Evolutionary conservation across 768 basidiomycete genomes (phyloP), one percentile per base, ranked within the genome.

Genomic region (Tremella fuciformis): DNA sequence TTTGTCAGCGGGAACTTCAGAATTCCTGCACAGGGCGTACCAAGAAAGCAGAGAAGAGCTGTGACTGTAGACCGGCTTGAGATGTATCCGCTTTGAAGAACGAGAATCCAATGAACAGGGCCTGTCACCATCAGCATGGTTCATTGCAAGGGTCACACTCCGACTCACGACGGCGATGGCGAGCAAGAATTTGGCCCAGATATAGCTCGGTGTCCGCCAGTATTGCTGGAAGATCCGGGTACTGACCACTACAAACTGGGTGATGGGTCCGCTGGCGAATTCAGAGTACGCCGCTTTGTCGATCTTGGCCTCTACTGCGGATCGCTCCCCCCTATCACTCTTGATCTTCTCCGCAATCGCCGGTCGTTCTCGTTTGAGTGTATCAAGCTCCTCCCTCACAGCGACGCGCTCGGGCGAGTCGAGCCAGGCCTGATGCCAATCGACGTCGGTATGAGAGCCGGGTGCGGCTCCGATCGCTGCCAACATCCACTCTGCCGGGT

Each of bases 241-340:
- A 3, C 87, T 87, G 34, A 93, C 78, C 25, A 86, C 86, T 59
- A 89, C 80, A 53, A 76, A 66, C 24, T 77, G 48, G 4, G 71
- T 72, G 46, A 79, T 79, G 21, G 77, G 85, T 2, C 82, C 80
- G 63, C 87, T 86, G 13, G 87, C 83, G 75, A 89, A 89, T 74
- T 34, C 29, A 4, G 24, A 91, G 78, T 18, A 90, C 84, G 52
- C 84, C 88, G 79, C 86, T 91, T 51, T 89, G 84, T 72, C 91
- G 92, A 64, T 90, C 85, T 2, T 89, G 87, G 8, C 85, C 87
- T 55, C 91, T 81, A 87, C 88, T 91, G 88, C 88, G 0, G 90
- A 70, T 63, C 77, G 77, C 48, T 71, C 70, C 9, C 50, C 51
- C 1, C 65, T 58, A 18, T 52, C 25, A 6, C 11, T n/a, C 26